Evolutionary conservation across 78 protist species (phyloP).

Genomic region (Tieghemostelium lacteum): DNA sequence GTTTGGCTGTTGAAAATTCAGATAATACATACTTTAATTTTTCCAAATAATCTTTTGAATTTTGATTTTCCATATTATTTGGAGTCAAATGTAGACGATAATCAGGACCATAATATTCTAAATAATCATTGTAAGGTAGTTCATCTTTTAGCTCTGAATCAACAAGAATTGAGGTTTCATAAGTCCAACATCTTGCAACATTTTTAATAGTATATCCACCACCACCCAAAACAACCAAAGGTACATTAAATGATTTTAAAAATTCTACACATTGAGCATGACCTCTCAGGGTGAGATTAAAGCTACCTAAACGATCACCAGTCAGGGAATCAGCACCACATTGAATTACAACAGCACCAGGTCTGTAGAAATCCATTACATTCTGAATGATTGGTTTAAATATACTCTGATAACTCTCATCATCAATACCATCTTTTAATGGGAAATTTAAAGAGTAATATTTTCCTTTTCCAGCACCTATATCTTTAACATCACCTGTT

Average conservation of each 20-base stretch:
- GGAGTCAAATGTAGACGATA: slow-evolving; percentile 86
- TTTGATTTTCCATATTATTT: slow-evolving; percentile 66
- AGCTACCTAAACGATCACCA: slow-evolving; percentile 99
- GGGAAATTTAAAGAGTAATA: slow-evolving; percentile 97
- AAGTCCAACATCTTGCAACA: slow-evolving; percentile 99
- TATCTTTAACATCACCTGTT: slow-evolving; percentile 95
- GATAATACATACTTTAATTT: slow-evolving; percentile 36
- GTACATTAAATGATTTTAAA: slow-evolving; percentile 90
- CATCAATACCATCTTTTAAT: slow-evolving; percentile 98
- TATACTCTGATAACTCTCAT: slow-evolving; percentile 85
- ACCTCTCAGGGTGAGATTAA: slow-evolving; percentile 93
- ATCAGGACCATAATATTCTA: slow-evolving; percentile 97
- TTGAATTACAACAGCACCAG: slow-evolving; percentile 95
- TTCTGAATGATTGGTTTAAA: slow-evolving; percentile 92
- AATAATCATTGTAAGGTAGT: slow-evolving; percentile 97
- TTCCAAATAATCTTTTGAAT: slow-evolving; percentile 69
- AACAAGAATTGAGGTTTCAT: slow-evolving; percentile 91
- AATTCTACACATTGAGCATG: slow-evolving; percentile 94
- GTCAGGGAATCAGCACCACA: slow-evolving; percentile 99
- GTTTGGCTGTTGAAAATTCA: background rate
- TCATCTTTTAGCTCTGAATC: slow-evolving; percentile 80
- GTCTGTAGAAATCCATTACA: slow-evolving; percentile 92
- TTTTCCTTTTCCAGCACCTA: slow-evolving; percentile 94
- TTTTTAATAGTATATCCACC: slow-evolving; percentile 99
- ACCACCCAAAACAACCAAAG: slow-evolving; percentile 98